Evolutionary conservation across 129 eudicot species (phyloP), one percentile per base, ranked within the genome.

Genomic region (Pulicaria dysenterica): DNA sequence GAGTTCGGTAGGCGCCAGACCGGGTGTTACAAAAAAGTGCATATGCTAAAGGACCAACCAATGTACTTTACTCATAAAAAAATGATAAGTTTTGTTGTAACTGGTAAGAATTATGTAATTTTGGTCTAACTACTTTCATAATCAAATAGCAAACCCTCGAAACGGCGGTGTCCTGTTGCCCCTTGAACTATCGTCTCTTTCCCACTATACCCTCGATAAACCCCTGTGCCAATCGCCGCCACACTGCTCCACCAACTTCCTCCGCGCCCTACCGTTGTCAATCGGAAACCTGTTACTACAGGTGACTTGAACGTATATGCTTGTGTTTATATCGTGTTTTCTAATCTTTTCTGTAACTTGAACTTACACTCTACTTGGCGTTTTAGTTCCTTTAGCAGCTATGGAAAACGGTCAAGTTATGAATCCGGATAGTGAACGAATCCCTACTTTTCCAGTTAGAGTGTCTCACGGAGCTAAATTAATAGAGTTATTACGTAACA

Each of bases 401-500:
- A 78, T 83, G 87, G 87, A 78, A 43, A 73, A 24, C 40, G 68
- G n/a, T 14, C 39, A 73, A 47, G 56, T 44, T 13, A 56, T 16
- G 15, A 66, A 79, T n/a, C 43, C 67, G 3, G 79, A 68, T 64
- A 74, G 61, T 54, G 62, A 63, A 38, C 9, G 54, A 57, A 11
- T 17, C 11, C 80, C 85, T 40, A 70, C 7, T 12, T 65, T 76
- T 45, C 13, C 49, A 14, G 10, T 57, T 45, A 76, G 61, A 77
- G 67, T 74, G n/a, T 78, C 85, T 47, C 64, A 76, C 43, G 84
- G 82, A 70, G 89, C 85, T 14, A 86, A 91, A 78, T 79, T 88
- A 24, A 86, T 76, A 49, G 91, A 88, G 70, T 71, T 91, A 9
- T 85, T 91, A 37, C 87, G 93, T 9, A 91, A 86, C 61, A 17